Base-by-base conservation (phyloP, 768 basidiomycete genomes). In the Tricholoma sp. region DNA sequence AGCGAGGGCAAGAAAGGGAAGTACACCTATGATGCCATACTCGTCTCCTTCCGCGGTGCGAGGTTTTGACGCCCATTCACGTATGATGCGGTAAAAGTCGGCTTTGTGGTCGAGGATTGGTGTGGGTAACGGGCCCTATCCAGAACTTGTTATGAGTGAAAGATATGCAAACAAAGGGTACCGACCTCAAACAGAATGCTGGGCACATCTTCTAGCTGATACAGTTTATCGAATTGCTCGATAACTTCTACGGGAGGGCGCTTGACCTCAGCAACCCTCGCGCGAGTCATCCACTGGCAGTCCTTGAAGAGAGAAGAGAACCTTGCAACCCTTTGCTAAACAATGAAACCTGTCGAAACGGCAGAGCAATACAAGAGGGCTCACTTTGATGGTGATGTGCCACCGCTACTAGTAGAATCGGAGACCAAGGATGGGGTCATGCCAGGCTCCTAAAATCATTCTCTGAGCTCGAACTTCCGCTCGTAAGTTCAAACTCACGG, bases 161-260 rank as follows among this genome's bases (percentile, higher is more conserved):
- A 20, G 18, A 44, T 42, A 41, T 41, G 39, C 3, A 52, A 15
- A 36, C 50, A 57, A 41, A 17, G 41, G 50, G 31, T 57, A 57
- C 56, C 31, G 34, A 57, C 56, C 41, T 52, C 29, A 45, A 45
- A 36, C 39, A 57, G 56, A 31, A 6, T 41, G 34, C 34, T 36
- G 3, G 34, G 34, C 11, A 36, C 34, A 3, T 36, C 50, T 11
- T 42, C 53, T 52, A 57, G 47, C 50, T 24, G 56, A 47, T 52
- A 52, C 36, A 57, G 29, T n/a, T 33, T 37, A 33, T 52, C 50
- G 11, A 57, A 57, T 32, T 51, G 42, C 29, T 34, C 44, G 24
- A 34, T 47, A 34, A 53, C 45, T 45, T 47, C 34, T 53, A 18
- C 42, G 18, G 42, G 42, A 44, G 42, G 42, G 10, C 13, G 9